Conservation (phyloP, 208 protist species). For the Vickermania ingenoplastis region DNA sequence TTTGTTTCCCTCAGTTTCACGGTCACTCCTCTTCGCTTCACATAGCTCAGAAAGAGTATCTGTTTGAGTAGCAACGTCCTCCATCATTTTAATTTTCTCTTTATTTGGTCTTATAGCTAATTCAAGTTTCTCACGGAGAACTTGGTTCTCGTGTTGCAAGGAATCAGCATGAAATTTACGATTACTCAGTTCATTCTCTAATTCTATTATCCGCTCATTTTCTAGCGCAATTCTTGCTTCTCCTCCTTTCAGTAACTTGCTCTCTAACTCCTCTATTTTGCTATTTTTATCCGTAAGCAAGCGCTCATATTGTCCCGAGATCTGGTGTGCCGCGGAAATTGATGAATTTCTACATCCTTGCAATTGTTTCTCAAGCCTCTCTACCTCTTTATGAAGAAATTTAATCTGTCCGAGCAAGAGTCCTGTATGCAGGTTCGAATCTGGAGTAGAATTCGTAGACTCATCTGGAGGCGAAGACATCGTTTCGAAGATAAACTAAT, state of each 20-base stretch:
- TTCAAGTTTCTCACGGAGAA: neutral
- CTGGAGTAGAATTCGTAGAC: too few relatives aligned
- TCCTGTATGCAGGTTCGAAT: too few relatives aligned
- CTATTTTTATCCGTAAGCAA: slow-evolving; percentile 20
- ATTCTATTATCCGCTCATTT: slow-evolving; percentile 9
- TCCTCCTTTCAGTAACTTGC: neutral
- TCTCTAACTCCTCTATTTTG: slow-evolving; percentile 18
- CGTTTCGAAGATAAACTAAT: neutral
- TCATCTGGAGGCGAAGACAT: neutral
- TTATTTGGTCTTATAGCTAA: neutral
- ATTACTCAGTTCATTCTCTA: neutral
- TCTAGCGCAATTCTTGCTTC: slow-evolving; percentile 26
- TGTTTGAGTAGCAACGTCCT: too few relatives aligned
- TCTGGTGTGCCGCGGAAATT: slow-evolving; percentile 16
- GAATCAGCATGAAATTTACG: neutral
- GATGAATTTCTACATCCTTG: slow-evolving; percentile 27
- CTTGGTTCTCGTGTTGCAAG: neutral
- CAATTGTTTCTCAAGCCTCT: slow-evolving; percentile 51
- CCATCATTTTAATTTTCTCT: neutral
- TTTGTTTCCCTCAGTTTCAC: too few relatives aligned
- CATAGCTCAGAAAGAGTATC: too few relatives aligned
- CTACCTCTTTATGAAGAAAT: slow-evolving; percentile 77
- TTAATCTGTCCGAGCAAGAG: slow-evolving; percentile 62
- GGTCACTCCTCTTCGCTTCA: too few relatives aligned
- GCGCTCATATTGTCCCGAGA: slow-evolving; percentile 14